Percentiles rank a stretch among this genome's conserved stretches.
These are phyloP conservation scores for Solanum corneliomulleri DNA, from an alignment of 257 asterid genomes.

Conservation along the genomic window DNA sequence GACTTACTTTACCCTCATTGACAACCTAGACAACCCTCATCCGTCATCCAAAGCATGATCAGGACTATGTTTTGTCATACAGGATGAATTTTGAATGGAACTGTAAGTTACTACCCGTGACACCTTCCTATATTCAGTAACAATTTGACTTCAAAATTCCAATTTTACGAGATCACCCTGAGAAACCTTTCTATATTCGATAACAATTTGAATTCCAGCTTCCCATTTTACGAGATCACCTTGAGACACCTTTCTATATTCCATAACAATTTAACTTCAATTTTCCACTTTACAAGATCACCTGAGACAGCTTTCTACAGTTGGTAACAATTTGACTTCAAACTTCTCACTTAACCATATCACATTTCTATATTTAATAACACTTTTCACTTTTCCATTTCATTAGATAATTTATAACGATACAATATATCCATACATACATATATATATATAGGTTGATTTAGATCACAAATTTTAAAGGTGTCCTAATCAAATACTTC, in stretches of 20 bases:
- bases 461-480: background rate
- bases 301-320: background rate
- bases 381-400: background rate
- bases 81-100: background rate
- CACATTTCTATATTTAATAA: background rate
- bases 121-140: background rate
- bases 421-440: background rate
- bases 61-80: background rate
- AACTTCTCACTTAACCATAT: background rate
- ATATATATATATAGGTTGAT: background rate
- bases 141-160: background rate
- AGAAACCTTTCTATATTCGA: background rate
- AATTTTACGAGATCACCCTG: background rate
- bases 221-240: background rate
- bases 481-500: background rate
- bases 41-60: background rate
- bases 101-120: background rate
- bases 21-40: background rate
- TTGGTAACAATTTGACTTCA: background rate
- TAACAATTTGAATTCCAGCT: background rate
- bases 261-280: background rate
- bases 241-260: background rate
- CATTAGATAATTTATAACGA: background rate
- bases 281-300: background rate
- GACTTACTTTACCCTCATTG: background rate